Conservation (phyloP, 805 yeast species). For the Wickerhamiella dianesei region DNA sequence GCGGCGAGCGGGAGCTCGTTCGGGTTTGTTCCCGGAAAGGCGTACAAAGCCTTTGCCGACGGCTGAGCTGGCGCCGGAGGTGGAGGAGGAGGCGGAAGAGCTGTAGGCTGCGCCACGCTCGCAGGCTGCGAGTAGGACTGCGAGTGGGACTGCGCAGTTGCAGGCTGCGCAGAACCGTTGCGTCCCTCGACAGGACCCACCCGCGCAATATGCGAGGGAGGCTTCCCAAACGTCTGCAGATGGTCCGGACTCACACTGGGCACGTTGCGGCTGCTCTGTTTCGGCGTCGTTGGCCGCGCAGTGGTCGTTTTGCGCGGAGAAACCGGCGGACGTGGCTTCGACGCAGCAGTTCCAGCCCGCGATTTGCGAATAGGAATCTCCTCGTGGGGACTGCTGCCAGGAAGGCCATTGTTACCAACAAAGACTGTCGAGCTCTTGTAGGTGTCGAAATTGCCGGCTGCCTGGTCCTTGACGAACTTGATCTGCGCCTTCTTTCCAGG, state of each 20-base stretch:
- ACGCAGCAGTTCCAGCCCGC: conserved; percentile 10
- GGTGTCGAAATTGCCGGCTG: conserved; percentile 60
- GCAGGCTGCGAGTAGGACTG: no score
- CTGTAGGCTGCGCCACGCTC: conserved; percentile 3
- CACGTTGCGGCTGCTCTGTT: conserved; percentile 2
- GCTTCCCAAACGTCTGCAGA: conserved; percentile 17
- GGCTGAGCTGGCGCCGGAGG: conserved; percentile 51
- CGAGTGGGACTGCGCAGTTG: conserved; percentile 8
- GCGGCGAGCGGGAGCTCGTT: conserved; percentile 66
- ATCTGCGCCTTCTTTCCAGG: conserved; percentile 67
- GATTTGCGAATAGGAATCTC: conserved; percentile 47
- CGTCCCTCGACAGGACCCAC: conserved; percentile 14
- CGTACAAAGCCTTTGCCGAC: conserved; percentile 72
- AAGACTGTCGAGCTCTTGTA: conserved; percentile 84
- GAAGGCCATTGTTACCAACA: conserved; percentile 53
- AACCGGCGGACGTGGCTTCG: conserved; percentile 6
- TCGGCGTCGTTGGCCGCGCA: conserved; percentile 11
- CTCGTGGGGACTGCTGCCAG: conserved; percentile 56
- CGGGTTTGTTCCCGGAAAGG: conserved; percentile 78
- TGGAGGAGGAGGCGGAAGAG: conserved; percentile 45
- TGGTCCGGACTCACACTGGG: conserved; percentile 15
- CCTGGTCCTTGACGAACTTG: conserved; percentile 47
- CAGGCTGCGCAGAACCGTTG: conserved; percentile 7
- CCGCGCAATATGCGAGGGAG: conserved; percentile 14
- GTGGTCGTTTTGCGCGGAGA: conserved; percentile 13